Percentiles rank a stretch among this genome's conserved stretches.
Evolutionary conservation across 257 asterid genomes (phyloP).

Genomic region (Lithospermum erythrorhizon): DNA sequence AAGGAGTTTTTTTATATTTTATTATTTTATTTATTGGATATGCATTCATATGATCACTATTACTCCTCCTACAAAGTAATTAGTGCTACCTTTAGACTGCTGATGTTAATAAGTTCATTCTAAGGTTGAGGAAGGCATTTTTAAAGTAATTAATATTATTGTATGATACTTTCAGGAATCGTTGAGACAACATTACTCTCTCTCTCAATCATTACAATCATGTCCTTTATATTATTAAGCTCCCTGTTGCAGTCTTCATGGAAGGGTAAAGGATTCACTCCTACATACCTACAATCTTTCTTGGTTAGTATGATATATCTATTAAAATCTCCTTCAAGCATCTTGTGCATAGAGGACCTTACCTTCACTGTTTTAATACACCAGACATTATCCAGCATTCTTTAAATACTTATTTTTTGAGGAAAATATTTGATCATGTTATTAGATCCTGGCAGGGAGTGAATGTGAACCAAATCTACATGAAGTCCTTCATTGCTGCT

Average conservation of each 20-base stretch:
- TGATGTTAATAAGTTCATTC: too few species aligned
- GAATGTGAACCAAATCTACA: conserved; percentile 47
- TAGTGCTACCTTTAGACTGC: too few species aligned
- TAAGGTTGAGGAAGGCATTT: too few species aligned
- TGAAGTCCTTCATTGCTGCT: conserved; percentile 58
- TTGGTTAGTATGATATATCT: conserved; percentile 35
- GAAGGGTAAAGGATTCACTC: conserved; percentile 57
- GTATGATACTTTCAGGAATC: conserved; percentile 27
- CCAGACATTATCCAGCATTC: neutral
- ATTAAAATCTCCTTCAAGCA: neutral
- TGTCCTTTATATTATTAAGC: conserved; percentile 42
- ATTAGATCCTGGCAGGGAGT: conserved; percentile 36
- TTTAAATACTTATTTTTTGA: neutral
- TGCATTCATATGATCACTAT: too few species aligned
- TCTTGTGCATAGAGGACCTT: conserved; percentile 1
- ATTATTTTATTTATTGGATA: too few species aligned
- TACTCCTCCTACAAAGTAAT: too few species aligned
- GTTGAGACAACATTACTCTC: conserved; percentile 42
- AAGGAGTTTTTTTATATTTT: neutral
- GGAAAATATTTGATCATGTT: conserved; percentile 2
- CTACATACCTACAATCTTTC: conserved; percentile 57
- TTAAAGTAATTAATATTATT: too few species aligned
- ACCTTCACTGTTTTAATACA: neutral
- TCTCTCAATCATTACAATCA: conserved; percentile 42
- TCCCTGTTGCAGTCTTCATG: conserved; percentile 28